A percentile compares a stretch with the other conserved stretches of the same genome.
phyloP scores from a whole-genome alignment of 805 yeast species.

The Starmerella stigmatis region DNA sequence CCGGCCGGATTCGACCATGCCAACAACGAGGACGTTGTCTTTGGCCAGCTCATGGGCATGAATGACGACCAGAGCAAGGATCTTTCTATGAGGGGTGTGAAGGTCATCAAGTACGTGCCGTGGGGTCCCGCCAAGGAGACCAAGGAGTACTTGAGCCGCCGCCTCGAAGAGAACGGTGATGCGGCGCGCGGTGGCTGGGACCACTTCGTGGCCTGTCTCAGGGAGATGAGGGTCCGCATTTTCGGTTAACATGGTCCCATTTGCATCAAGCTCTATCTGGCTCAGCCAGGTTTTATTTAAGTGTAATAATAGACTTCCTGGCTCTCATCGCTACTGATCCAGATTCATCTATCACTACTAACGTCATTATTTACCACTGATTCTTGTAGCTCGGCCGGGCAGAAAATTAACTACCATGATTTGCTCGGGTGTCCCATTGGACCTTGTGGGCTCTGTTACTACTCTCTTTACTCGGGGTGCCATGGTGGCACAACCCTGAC shows the following conservation, averaged over 20 bases:
- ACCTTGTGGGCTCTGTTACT: too few species aligned
- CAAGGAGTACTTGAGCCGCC: constrained; percentile 74
- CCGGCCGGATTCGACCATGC: constrained; percentile 25
- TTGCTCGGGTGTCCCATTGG: too few species aligned
- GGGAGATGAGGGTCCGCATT: constrained; percentile 19
- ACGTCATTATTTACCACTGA: too few species aligned
- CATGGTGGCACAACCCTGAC: background rate
- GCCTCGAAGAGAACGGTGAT: constrained; percentile 92
- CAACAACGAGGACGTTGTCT: constrained; percentile 42
- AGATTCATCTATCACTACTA: too few species aligned
- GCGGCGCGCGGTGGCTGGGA: constrained; percentile 29
- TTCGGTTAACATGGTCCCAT: background rate
- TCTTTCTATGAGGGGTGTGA: constrained; percentile 53
- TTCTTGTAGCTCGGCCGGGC: too few species aligned
- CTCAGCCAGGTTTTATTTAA: background rate
- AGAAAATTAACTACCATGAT: too few species aligned
- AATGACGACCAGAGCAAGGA: constrained; percentile 80
- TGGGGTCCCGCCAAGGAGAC: constrained; percentile 97
- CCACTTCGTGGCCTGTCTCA: constrained; percentile 20
- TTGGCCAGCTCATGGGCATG: constrained; percentile 92
- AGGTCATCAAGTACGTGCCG: constrained; percentile 86
- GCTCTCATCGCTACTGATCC: background rate
- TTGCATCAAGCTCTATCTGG: too few species aligned
- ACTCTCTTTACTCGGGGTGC: too few species aligned
- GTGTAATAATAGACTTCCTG: background rate